These are phyloP conservation scores for Microsporum ferrugineum DNA, from an alignment of 2,329 filamentous ascomycete genomes.

Conservation along the genomic window DNA sequence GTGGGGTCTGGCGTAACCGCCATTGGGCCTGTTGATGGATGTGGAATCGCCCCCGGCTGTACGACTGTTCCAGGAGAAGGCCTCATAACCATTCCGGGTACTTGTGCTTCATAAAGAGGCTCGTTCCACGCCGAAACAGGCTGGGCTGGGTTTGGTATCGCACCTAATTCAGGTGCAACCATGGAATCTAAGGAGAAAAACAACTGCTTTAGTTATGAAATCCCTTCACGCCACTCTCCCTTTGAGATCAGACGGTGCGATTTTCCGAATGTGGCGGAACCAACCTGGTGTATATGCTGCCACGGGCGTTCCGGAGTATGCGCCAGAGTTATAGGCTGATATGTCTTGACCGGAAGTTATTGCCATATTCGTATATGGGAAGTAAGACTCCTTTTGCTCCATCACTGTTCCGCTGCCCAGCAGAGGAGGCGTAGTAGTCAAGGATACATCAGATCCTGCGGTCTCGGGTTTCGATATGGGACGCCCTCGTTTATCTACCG, in stretches of 20 bases:
- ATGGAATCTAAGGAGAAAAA: slow-evolving; percentile 19
- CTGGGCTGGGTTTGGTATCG: slow-evolving; percentile 24
- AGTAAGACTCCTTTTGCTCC: slow-evolving; percentile 29
- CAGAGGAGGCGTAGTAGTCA: slow-evolving; percentile 40
- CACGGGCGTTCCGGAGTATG: slow-evolving; percentile 26
- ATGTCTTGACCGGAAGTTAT: slow-evolving; percentile 27
- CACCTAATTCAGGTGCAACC: slow-evolving; percentile 22
- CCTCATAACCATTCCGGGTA: slow-evolving; percentile 16
- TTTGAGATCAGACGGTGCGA: not conserved
- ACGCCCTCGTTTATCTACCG: slow-evolving; percentile 39
- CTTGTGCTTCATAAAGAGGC: slow-evolving; percentile 27
- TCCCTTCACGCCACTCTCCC: not conserved
- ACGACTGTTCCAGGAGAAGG: slow-evolving; percentile 3
- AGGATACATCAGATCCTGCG: slow-evolving; percentile 35
- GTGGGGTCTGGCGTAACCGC: slow-evolving; percentile 1
- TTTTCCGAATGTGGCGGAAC: slow-evolving; percentile 12
- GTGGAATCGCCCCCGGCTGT: slow-evolving; percentile 6
- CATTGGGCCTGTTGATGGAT: slow-evolving; percentile 7
- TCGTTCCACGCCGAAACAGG: slow-evolving; percentile 25
- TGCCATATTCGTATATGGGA: slow-evolving; percentile 27
- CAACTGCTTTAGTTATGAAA: slow-evolving; percentile 9
- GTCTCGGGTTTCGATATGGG: slow-evolving; percentile 36
- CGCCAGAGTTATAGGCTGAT: slow-evolving; percentile 22
- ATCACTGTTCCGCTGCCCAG: slow-evolving; percentile 20
- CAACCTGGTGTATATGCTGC: slow-evolving; percentile 27